Evolutionary conservation across 2,329 filamentous ascomycete species (phyloP).

Genomic region (Diaporthe humulicola): DNA sequence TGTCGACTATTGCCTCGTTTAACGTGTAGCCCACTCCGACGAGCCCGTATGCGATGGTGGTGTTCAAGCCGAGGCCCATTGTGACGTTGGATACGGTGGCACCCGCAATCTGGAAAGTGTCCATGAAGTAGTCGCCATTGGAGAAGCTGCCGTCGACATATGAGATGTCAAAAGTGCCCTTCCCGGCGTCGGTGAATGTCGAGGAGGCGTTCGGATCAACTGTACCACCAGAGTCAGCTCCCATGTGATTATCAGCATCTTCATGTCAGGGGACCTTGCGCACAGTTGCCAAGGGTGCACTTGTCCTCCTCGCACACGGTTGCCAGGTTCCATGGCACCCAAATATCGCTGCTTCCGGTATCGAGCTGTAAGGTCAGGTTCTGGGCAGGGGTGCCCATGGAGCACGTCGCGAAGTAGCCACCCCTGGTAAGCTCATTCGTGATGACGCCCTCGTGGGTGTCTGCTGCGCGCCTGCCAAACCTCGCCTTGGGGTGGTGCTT

Average conservation of each 20-base stretch:
- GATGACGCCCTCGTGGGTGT: conserved; percentile 58
- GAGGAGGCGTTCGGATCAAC: conserved; percentile 61
- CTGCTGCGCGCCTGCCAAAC: conserved; percentile 53
- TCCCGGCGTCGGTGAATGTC: conserved; percentile 59
- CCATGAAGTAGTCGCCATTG: conserved; percentile 70
- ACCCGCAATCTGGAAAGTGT: conserved; percentile 67
- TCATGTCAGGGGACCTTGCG: conserved; percentile 48
- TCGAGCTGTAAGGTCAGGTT: conserved; percentile 71
- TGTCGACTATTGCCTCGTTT: conserved; percentile 63
- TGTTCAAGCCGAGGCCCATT: conserved; percentile 69
- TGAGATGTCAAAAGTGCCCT: conserved; percentile 66
- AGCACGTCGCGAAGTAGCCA: conserved; percentile 69
- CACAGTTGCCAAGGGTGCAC: conserved; percentile 62
- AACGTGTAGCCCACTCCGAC: conserved; percentile 71
- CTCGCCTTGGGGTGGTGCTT: conserved; percentile 47
- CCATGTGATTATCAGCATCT: background rate
- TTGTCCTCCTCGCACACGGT: conserved; percentile 54
- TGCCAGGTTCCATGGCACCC: conserved; percentile 62
- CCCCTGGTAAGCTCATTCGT: conserved; percentile 59
- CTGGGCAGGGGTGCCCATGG: conserved; percentile 70
- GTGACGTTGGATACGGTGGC: conserved; percentile 66
- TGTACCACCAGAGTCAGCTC: conserved; percentile 46
- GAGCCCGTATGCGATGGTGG: conserved; percentile 68
- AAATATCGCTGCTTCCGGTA: conserved; percentile 76
- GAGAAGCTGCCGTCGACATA: conserved; percentile 73